These are phyloP conservation scores for Moniliophthora roreri DNA, from an alignment of 1,284 basidiomycete genomes.

Conservation along the genomic window DNA sequence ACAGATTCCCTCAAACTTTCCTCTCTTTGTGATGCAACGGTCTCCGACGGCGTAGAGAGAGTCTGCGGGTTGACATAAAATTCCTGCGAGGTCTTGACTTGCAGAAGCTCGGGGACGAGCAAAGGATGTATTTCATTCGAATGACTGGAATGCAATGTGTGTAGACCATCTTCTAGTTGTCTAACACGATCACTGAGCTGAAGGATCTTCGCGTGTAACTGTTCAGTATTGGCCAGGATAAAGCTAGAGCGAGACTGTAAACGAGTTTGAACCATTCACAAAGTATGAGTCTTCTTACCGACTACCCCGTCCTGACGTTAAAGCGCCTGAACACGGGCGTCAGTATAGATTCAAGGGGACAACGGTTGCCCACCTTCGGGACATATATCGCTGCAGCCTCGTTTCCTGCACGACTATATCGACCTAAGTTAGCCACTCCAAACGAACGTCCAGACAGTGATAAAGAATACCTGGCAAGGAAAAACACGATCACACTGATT, in stretches of 20 bases:
- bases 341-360: slow-evolving; percentile 7
- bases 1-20: slow-evolving; percentile 22
- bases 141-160: slow-evolving; percentile 35
- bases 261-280: background rate
- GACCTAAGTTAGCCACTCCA: slow-evolving; percentile 7
- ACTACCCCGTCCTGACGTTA: slow-evolving; percentile 50
- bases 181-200: slow-evolving; percentile 58
- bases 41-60: slow-evolving; percentile 15
- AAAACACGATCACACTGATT: slow-evolving; percentile 58
- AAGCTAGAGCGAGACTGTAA: slow-evolving; percentile 42
- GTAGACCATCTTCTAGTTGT: slow-evolving; percentile 58
- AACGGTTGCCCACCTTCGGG: slow-evolving; percentile 55
- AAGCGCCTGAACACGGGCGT: slow-evolving; percentile 33
- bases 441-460: slow-evolving; percentile 5
- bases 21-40: slow-evolving; percentile 17
- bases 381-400: slow-evolving; percentile 60
- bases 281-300: slow-evolving; percentile 31
- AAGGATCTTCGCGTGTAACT: slow-evolving; percentile 60
- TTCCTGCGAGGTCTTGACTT: slow-evolving; percentile 52
- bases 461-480: slow-evolving; percentile 45
- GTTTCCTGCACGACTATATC: slow-evolving; percentile 53
- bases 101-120: slow-evolving; percentile 43
- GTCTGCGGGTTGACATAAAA: slow-evolving; percentile 34
- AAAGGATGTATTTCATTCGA: slow-evolving; percentile 52
- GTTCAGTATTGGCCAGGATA: slow-evolving; percentile 63